Conservation (phyloP, 2,329 filamentous ascomycete genomes). For the Aureobasidium sp. region DNA sequence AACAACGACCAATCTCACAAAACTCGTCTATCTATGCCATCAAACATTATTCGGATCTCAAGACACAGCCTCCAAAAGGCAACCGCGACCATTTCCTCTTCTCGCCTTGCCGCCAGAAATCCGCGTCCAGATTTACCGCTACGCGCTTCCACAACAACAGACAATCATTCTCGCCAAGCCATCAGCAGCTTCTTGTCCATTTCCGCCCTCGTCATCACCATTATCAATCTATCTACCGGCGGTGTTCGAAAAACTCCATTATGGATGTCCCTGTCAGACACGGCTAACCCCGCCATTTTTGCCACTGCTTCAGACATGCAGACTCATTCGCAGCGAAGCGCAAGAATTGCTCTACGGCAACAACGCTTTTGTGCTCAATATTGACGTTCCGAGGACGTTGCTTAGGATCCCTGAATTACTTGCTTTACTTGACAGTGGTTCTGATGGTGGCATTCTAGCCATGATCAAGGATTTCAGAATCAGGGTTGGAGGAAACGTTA, state of each 20-base stretch:
- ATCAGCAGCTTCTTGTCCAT: neutral
- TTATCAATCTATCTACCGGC: neutral
- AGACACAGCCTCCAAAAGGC: neutral
- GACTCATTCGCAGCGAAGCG: neutral
- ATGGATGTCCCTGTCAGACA: neutral
- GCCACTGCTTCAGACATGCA: neutral
- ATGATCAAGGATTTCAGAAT: neutral
- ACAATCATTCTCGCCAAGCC: neutral
- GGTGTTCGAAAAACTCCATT: neutral
- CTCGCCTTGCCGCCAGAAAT: neutral
- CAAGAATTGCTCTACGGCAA: neutral
- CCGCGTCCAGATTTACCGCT: neutral
- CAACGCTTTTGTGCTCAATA: constrained; percentile 4
- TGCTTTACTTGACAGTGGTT: neutral
- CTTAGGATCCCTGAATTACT: neutral
- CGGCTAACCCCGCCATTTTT: neutral
- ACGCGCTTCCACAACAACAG: neutral
- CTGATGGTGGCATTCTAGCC: neutral
- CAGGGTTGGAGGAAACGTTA: neutral
- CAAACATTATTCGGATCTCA: neutral
- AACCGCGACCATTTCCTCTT: neutral
- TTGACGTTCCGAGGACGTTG: neutral
- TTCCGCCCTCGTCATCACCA: neutral
- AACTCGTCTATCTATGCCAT: neutral
- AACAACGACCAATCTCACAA: neutral